Base-by-base conservation (phyloP, 2,329 filamentous ascomycete genomes). In the Pseudogymnoascus sp. region DNA sequence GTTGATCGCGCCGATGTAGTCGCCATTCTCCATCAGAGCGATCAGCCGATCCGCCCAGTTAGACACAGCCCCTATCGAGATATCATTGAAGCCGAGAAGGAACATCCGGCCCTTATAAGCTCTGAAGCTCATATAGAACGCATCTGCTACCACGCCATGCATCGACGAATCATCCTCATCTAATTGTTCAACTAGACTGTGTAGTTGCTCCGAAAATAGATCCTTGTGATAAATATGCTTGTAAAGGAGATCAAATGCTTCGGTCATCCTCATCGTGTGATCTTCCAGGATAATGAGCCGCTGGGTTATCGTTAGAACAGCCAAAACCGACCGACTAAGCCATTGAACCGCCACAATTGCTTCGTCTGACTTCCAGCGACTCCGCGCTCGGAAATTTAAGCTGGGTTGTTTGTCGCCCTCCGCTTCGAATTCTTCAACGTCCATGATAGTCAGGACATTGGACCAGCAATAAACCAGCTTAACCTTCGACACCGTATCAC, bases 391-490 rank as follows among this genome's bases (percentile, higher is more conserved):
- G 73, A 99, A 99, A 45, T 82, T 83, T 19, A 97, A 81, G 52
- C 80, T 85, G 1, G 90, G 82, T 3, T 89, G 89, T 67, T 90
- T 91, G 65, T 92, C 88, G 63, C 83, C 85, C 65, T 90, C 85
- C 0, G 80, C 74, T 18, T 80, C 79, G 10, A 85, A 77, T 66
- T 94, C 88, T 58, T 92, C 85, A 9, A 97, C 84, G 64, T 99
- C 94, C 21, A 99, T 76, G 4, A 99, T 86, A 0, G 92, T 97
- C 65, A 99, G 76, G n/a, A 97, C 84, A 68, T 97, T 97, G 2
- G 94, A 97, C 94, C 94, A 99, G 73, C 92, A 96, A 74, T 99
- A 99, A 0, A 90, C 92, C 15, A 99, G 80, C 72, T 99, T 97
- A 35, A 87, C 88, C 68, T 85, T 87, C 15, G 89, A 92, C 8